Percentiles rank a stretch among this genome's conserved stretches.
phyloP scores from a whole-genome alignment of 768 basidiomycete genomes.

The Boletus barrowsii region DNA sequence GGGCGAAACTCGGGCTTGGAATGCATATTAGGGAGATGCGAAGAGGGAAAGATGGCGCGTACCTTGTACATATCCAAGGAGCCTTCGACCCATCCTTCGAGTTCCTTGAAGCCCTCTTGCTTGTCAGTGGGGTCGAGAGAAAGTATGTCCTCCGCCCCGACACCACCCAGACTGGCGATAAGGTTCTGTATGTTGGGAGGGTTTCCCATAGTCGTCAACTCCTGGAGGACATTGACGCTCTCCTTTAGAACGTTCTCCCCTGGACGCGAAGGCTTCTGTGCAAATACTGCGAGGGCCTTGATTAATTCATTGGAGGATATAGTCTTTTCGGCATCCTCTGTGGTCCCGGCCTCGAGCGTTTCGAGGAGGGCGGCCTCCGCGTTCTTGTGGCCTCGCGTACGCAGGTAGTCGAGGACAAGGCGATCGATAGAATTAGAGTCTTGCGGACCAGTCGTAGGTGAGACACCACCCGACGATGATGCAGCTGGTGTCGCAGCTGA shows the following conservation, averaged over 20 bases:
- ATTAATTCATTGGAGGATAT: slow-evolving; percentile 49
- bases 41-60: slow-evolving; percentile 24
- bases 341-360: slow-evolving; percentile 29
- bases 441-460: slow-evolving; percentile 30
- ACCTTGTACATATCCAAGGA: slow-evolving; percentile 90
- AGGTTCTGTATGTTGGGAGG: slow-evolving; percentile 71
- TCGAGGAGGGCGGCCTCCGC: slow-evolving; percentile 46
- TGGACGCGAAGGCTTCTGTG: slow-evolving; percentile 62
- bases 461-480: slow-evolving; percentile 33
- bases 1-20: slow-evolving; percentile 87
- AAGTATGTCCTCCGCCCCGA: slow-evolving; percentile 80
- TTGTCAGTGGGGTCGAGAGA: slow-evolving; percentile 81
- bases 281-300: slow-evolving; percentile 62
- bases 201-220: slow-evolving; percentile 66
- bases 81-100: slow-evolving; percentile 87
- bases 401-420: slow-evolving; percentile 48
- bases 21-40: slow-evolving; percentile 13
- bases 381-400: slow-evolving; percentile 41
- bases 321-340: slow-evolving; percentile 38
- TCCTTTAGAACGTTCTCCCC: slow-evolving; percentile 74
- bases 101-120: slow-evolving; percentile 79
- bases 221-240: slow-evolving; percentile 60
- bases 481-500: slow-evolving; percentile 32
- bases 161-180: slow-evolving; percentile 71
- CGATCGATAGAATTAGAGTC: slow-evolving; percentile 36